Conservation (phyloP, 805 yeast species). For the Candida chauliodis region DNA sequence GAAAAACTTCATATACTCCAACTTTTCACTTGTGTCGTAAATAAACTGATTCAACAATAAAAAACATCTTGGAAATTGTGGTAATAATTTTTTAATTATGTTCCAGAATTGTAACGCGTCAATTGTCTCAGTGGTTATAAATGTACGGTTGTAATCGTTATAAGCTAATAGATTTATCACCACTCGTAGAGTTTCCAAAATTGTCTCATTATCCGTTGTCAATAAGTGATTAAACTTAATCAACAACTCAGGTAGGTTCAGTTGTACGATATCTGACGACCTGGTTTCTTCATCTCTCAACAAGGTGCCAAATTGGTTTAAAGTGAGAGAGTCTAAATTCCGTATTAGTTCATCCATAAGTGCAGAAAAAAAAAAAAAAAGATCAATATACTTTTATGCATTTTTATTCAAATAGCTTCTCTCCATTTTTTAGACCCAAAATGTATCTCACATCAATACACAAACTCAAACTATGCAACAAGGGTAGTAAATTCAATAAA, state of each 20-base stretch:
- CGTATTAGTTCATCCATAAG: slow-evolving; percentile 2
- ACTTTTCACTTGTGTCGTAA: slow-evolving; percentile 19
- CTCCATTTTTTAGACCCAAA: slow-evolving; percentile 73
- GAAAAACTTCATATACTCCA: slow-evolving; percentile 15
- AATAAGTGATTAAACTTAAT: slow-evolving; percentile 1
- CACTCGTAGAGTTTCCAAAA: slow-evolving; percentile 23
- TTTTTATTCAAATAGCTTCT: slow-evolving; percentile 47
- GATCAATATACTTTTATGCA: background rate
- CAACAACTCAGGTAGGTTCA: slow-evolving; percentile 3
- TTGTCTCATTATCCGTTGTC: slow-evolving; percentile 4
- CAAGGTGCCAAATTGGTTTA: slow-evolving; percentile 15
- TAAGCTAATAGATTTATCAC: slow-evolving; percentile 35
- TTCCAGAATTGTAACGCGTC: slow-evolving; percentile 19
- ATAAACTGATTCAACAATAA: slow-evolving; percentile 32
- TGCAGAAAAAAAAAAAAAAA: slow-evolving; percentile 1
- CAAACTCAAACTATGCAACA: slow-evolving; percentile 69
- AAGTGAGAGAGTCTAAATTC: background rate
- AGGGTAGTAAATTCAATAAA: slow-evolving; percentile 74
- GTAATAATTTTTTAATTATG: slow-evolving; percentile 1
- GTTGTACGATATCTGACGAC: slow-evolving; percentile 3
- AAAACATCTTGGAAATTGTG: slow-evolving; percentile 11
- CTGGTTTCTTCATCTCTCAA: slow-evolving; percentile 21
- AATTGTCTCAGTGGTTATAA: slow-evolving; percentile 8
- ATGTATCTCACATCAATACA: slow-evolving; percentile 82
- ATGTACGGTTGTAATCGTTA: slow-evolving; percentile 22